phyloP scores from a whole-genome alignment of 805 yeast genomes.

The Ogataea henricii region DNA sequence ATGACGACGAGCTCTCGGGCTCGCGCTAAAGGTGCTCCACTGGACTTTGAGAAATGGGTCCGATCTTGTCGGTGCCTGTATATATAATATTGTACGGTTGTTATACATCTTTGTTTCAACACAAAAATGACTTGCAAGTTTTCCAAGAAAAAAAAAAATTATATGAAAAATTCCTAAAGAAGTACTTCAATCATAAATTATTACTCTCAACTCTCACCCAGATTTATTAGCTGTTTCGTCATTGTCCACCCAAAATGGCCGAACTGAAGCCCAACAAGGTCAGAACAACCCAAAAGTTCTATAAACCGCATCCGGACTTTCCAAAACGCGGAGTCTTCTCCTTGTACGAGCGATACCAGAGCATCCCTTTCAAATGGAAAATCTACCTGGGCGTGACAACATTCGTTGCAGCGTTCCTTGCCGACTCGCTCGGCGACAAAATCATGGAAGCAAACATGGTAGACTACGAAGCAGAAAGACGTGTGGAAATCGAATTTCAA shows the following conservation, averaged over 20 bases:
- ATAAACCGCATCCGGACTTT: conserved; percentile 13
- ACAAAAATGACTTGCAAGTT: no score
- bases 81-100: background rate
- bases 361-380: conserved; percentile 32
- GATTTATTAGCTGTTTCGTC: no score
- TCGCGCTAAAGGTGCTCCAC: background rate
- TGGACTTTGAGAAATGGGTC: background rate
- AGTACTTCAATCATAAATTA: no score
- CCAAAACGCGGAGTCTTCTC: conserved; percentile 4
- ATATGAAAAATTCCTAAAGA: background rate
- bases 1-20: conserved; percentile 15
- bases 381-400: conserved; percentile 36
- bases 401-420: conserved; percentile 33
- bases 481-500: conserved; percentile 31
- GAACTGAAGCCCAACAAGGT: background rate
- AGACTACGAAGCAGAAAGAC: conserved; percentile 35
- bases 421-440: conserved; percentile 31
- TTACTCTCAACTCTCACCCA: no score
- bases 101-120: no score
- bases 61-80: background rate
- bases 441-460: conserved; percentile 35
- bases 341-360: conserved; percentile 22
- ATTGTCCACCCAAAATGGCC: background rate
- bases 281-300: conserved; percentile 5
- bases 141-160: no score